Conservation (phyloP, 1,284 basidiomycete species). For the Ceratobasidium sp. region DNA sequence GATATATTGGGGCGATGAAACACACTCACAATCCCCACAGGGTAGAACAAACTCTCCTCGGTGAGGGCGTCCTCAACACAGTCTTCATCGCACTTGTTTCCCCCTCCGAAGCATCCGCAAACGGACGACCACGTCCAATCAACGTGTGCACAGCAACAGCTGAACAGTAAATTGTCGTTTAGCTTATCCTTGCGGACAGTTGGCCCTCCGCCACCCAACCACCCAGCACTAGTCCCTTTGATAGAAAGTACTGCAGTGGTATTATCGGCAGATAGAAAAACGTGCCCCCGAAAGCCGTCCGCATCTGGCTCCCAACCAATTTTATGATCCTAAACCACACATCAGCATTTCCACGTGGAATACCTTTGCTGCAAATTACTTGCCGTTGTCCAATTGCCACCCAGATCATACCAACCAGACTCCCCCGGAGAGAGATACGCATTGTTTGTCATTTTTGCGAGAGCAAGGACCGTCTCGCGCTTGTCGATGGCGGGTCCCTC, state of each 20-base stretch:
- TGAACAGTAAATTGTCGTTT: conserved; percentile 93
- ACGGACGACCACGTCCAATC: conserved; percentile 89
- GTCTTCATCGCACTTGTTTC: conserved; percentile 71
- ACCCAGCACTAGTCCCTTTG: conserved; percentile 85
- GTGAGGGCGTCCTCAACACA: conserved; percentile 86
- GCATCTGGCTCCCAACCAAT: conserved; percentile 84
- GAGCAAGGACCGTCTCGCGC: conserved; percentile 77
- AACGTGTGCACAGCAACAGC: conserved; percentile 95
- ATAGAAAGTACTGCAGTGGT: conserved; percentile 86
- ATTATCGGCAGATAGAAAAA: conserved; percentile 81
- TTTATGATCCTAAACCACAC: conserved; percentile 68
- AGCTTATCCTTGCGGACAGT: conserved; percentile 92
- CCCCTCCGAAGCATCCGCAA: conserved; percentile 84
- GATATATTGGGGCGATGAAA: not conserved
- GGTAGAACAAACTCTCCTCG: conserved; percentile 90
- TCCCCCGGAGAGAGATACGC: conserved; percentile 75
- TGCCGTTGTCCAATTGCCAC: conserved; percentile 73
- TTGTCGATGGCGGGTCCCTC: conserved; percentile 77
- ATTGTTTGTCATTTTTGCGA: conserved; percentile 89
- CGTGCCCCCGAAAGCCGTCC: conserved; percentile 89
- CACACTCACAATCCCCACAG: conserved; percentile 70
- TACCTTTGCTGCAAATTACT: conserved; percentile 48
- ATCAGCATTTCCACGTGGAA: not conserved
- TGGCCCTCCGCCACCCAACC: conserved; percentile 69
- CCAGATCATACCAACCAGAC: conserved; percentile 84